Conservation (phyloP, 78 protist genomes). For the Monocercomonoides exilis region DNA sequence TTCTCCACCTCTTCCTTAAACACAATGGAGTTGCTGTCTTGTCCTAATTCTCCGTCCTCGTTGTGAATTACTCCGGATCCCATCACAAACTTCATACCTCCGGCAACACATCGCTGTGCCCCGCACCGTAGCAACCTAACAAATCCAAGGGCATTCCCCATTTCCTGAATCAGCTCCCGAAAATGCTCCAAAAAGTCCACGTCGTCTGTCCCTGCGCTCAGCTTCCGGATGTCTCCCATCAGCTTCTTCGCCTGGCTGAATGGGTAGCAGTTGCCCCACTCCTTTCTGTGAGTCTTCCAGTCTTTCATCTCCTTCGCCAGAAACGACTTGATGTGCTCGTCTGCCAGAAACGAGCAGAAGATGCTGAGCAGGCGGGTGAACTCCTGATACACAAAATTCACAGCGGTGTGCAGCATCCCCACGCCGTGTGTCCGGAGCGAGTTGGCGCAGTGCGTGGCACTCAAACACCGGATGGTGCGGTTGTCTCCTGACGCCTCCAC, state of each 20-base stretch:
- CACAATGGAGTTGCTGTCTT: too few species aligned
- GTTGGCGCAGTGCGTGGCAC: constrained; percentile 78
- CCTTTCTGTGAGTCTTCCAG: neutral
- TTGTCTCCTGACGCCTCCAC: constrained; percentile 48
- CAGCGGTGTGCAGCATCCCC: constrained; percentile 92
- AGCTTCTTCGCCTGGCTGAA: constrained; percentile 65
- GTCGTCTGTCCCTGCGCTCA: constrained; percentile 49
- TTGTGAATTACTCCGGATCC: constrained; percentile 54
- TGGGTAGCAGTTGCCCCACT: constrained; percentile 48
- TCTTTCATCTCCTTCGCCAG: neutral
- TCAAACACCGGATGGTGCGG: constrained; percentile 71
- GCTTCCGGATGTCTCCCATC: constrained; percentile 59
- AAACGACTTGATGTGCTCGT: constrained; percentile 81
- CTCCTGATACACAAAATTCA: constrained; percentile 76
- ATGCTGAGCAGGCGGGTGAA: constrained; percentile 47
- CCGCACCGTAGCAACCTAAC: constrained; percentile 83
- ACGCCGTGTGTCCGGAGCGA: constrained; percentile 91
- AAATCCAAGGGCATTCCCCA: constrained; percentile 91
- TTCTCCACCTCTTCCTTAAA: constrained; percentile 53
- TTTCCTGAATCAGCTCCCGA: constrained; percentile 73
- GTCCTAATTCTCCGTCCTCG: too few species aligned
- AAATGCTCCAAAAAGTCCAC: constrained; percentile 70
- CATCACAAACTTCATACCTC: constrained; percentile 64
- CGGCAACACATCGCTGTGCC: constrained; percentile 49
- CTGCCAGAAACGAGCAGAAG: constrained; percentile 82